Evolutionary conservation across 768 basidiomycete genomes (phyloP).

Genomic region (Omphalotus guepiniiformis): DNA sequence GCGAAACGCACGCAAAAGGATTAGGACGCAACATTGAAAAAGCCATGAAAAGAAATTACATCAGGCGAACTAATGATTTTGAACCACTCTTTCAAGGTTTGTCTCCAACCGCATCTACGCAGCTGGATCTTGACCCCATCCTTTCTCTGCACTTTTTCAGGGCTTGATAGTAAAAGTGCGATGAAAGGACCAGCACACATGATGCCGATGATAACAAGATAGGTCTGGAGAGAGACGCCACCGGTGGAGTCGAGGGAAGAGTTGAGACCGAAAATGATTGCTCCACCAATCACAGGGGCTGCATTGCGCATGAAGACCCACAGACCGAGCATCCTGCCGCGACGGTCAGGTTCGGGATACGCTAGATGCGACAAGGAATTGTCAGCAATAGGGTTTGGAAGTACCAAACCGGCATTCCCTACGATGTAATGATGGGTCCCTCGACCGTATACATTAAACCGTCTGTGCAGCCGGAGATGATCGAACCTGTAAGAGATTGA

Average conservation of each 20-base stretch:
- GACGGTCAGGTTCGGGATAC: conserved; percentile 29
- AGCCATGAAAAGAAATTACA: conserved; percentile 10
- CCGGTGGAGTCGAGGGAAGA: conserved; percentile 22
- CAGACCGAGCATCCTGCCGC: conserved; percentile 29
- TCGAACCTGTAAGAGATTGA: conserved; percentile 18
- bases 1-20: neutral
- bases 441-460: conserved; percentile 30
- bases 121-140: conserved; percentile 27
- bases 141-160: conserved; percentile 26
- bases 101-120: conserved; percentile 23
- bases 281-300: conserved; percentile 30
- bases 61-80: conserved; percentile 23
- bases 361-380: conserved; percentile 13
- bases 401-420: conserved; percentile 1
- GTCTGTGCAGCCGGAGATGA: conserved; percentile 26
- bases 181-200: conserved; percentile 33
- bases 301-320: conserved; percentile 32
- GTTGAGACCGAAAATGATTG: conserved; percentile 30
- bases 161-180: conserved; percentile 22
- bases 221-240: conserved; percentile 28
- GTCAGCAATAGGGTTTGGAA: neutral
- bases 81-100: conserved; percentile 25
- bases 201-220: conserved; percentile 30
- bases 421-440: conserved; percentile 30
- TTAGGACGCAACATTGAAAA: neutral